Evolutionary conservation across 768 basidiomycete species (phyloP), one percentile per base, ranked within the genome.

Genomic region (Lactarius sanguifluus): DNA sequence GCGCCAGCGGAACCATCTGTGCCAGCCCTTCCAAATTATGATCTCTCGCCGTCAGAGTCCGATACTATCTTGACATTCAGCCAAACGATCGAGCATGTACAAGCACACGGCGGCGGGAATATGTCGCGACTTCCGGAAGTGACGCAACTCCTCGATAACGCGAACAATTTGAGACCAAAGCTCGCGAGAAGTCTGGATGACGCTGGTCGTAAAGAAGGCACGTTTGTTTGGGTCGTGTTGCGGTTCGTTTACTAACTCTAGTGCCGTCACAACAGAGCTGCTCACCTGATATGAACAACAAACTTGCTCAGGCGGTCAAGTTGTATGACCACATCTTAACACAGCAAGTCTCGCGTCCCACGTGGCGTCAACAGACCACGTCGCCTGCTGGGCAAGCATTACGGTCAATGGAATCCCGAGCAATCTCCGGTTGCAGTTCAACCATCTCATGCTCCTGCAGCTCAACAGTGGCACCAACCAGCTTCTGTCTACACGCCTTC

Each of bases 211-310:
- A 94, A 95, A 85, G 90, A 95, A 78, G 83, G 95, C 94, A 69
- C 73, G 85, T 79, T 38, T 25, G 47, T 18, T 57, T 9, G 64
- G 64, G 1, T 9, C 28, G 57, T 23, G 67, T 45, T 55, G 1
- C 25, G 20, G 18, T 38, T 28, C 23, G 23, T 5, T 47, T 25
- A 12, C 66, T 62, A 28, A 54, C 63, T 2, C 64, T 43, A 64
- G 30, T 34, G 40, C 20, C 38, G 36, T 47, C 41, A 28, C 55
- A 56, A 7, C 73, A 94, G 95, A 95, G 76, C 82, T 96, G 74
- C 79, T 99, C 41, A 81, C 86, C 8, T n/a, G 95, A 98, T 58
- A 98, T 98, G 94, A 91, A 98, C 72, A 89, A 91, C 57, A 96
- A 98, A 76, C 77, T 99, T 12, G 91, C 93, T 0, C 86, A 96